phyloP scores from a whole-genome alignment of 805 yeast genomes.

The Saccharomycopsis babjevae region DNA sequence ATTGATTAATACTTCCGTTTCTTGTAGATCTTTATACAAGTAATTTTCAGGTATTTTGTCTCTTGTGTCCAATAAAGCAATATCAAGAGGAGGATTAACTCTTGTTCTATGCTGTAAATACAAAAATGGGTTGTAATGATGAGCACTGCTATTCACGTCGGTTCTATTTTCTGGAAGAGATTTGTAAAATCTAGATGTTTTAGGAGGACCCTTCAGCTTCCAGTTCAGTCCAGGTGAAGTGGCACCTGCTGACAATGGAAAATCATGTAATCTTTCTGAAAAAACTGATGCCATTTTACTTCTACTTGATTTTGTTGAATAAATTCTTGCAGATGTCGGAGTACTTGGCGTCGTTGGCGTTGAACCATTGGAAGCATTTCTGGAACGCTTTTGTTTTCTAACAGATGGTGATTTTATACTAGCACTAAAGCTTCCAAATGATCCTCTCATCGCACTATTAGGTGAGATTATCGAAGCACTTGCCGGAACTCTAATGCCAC shows the following conservation, averaged over 20 bases:
- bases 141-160: constrained; percentile 11
- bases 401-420: neutral
- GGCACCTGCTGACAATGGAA: neutral
- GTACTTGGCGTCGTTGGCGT: neutral
- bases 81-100: constrained; percentile 28
- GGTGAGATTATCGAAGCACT: neutral
- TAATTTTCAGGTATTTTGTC: constrained; percentile 21
- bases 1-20: constrained; percentile 15
- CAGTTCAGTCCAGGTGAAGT: neutral
- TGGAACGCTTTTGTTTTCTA: neutral
- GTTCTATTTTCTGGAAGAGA: constrained; percentile 13
- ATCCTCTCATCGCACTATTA: neutral
- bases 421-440: neutral
- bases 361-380: neutral
- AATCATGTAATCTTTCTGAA: constrained; percentile 6
- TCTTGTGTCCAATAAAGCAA: constrained; percentile 25
- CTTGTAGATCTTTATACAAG: constrained; percentile 10
- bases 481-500: neutral
- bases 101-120: constrained; percentile 29
- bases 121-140: constrained; percentile 27
- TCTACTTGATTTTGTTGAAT: constrained; percentile 3
- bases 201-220: constrained; percentile 12
- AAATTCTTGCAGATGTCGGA: neutral
- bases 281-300: constrained; percentile 16
- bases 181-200: constrained; percentile 16